These are phyloP conservation scores for Tuber microsphaerosporum DNA, from an alignment of 495 filamentous ascomycete genomes.

Conservation along the genomic window DNA sequence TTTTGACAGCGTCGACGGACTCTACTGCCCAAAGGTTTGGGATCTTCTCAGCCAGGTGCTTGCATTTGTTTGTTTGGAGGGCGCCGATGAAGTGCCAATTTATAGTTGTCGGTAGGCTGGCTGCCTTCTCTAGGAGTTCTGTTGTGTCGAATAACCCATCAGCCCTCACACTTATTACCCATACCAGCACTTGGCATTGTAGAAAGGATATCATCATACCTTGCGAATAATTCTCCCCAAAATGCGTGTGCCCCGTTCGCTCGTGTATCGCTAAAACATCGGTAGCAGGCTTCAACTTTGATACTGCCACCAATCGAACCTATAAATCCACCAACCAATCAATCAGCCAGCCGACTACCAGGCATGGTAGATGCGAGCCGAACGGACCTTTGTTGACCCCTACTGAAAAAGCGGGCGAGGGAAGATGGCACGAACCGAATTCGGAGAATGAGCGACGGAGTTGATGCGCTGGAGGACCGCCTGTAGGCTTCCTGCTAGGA, in stretches of 20 bases:
- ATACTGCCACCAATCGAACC: constrained; percentile 86
- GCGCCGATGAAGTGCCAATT: constrained; percentile 95
- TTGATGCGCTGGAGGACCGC: constrained; percentile 26
- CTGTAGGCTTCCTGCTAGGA: constrained; percentile 27
- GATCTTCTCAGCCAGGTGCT: constrained; percentile 69
- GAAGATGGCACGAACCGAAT: not conserved
- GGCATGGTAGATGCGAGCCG: constrained; percentile 10
- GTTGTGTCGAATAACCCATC: constrained; percentile 5
- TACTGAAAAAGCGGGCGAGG: not conserved
- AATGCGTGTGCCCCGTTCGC: constrained; percentile 59
- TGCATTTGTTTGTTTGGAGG: constrained; percentile 73
- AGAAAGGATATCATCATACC: constrained; percentile 18
- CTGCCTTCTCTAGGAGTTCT: constrained; percentile 80
- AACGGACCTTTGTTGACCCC: not conserved
- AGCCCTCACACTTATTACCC: not conserved
- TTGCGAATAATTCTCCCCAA: constrained; percentile 96
- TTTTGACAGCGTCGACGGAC: constrained; percentile 79
- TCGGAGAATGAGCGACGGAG: constrained; percentile 17
- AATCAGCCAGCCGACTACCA: constrained; percentile 8
- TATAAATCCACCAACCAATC: constrained; percentile 38
- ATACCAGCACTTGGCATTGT: not conserved
- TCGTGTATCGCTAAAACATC: constrained; percentile 80
- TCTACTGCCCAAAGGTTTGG: constrained; percentile 90
- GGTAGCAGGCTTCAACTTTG: constrained; percentile 82
- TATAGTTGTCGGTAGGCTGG: constrained; percentile 65